Evolutionary conservation across 2,329 filamentous ascomycete genomes (phyloP).

Genomic region (Cercospora nicotianae): DNA sequence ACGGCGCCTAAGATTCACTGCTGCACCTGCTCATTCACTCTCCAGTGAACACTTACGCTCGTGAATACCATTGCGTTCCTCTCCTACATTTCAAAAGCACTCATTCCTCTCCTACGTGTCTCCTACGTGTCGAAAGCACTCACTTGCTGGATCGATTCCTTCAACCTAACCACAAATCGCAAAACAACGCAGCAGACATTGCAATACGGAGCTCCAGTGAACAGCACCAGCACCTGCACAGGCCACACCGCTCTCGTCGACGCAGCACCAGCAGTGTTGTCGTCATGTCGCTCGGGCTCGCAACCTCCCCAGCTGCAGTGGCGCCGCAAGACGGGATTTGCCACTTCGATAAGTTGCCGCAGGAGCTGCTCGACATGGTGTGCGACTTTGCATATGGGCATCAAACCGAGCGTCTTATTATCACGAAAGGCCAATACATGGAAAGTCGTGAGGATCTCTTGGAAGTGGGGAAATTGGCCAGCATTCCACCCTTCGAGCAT

Average conservation of each 20-base stretch:
- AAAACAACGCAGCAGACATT: background rate
- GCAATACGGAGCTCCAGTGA: background rate
- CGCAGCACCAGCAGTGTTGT: background rate
- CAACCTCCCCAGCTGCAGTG: background rate
- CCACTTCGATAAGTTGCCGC: background rate
- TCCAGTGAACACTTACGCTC: background rate
- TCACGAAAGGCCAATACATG: background rate
- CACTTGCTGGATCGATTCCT: background rate
- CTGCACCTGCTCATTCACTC: background rate
- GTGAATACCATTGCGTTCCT: too few relatives aligned
- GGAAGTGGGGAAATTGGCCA: background rate
- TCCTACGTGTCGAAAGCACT: background rate
- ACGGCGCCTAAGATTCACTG: background rate
- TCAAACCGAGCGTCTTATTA: background rate
- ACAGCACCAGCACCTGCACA: background rate
- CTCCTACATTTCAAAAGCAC: too few relatives aligned
- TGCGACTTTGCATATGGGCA: background rate
- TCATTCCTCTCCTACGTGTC: background rate
- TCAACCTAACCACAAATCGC: background rate
- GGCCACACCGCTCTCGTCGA: background rate
- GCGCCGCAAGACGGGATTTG: background rate
- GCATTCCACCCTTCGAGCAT: background rate
- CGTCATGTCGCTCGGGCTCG: background rate
- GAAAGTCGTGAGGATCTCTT: background rate
- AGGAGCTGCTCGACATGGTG: background rate